Base-by-base conservation (phyloP, 805 yeast species). In the Saccharomycopsis microspora region DNA sequence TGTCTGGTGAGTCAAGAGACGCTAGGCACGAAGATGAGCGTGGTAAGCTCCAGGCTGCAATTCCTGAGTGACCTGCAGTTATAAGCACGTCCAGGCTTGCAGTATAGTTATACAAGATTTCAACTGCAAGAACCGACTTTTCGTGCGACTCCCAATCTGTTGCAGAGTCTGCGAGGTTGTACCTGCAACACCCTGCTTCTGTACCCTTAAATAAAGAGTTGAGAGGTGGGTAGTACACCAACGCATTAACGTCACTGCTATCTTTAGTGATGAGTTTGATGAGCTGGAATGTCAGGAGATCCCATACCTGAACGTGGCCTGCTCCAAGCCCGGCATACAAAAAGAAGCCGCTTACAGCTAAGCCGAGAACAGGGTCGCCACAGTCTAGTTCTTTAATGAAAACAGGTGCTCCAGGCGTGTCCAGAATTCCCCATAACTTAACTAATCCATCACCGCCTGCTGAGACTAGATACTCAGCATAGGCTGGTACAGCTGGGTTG, bases 381-480 rank as follows among this genome's bases (percentile, higher is more conserved):
- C 83, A 80, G 38, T 80, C 80, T 36, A 85, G 61, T 5, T 69
- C 59, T 27, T 66, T 64, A 0, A 68, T 43, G 27, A 65, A 54
- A 4, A 48, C 52, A 27, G 45, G 55, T 36, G 57, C 50, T 42
- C 53, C 28, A 47, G 55, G 47, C 39, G 52, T 36, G 53, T 47
- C 1, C 54, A 54, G 1, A 54, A 78, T 57, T 0, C 76, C 74
- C 97, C 97, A 90, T 8, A 87, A 61, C 56, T 85, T 85, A n/a
- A 83, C 75, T 5, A 74, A 56, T 0, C 97, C 97, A 64, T 93
- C 97, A 42, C 97, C 97, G 44, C 96, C 95, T 31, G 94, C 90
- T 3, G 85, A 71, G 3, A 82, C 63, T 5, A 84, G 58, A 6
- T 66, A 60, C 37, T 71, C 73, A 4, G 62, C 51, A 33, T 47